Conservation (phyloP, 106 monocot genomes). For the Dioscorea dumetorum region DNA sequence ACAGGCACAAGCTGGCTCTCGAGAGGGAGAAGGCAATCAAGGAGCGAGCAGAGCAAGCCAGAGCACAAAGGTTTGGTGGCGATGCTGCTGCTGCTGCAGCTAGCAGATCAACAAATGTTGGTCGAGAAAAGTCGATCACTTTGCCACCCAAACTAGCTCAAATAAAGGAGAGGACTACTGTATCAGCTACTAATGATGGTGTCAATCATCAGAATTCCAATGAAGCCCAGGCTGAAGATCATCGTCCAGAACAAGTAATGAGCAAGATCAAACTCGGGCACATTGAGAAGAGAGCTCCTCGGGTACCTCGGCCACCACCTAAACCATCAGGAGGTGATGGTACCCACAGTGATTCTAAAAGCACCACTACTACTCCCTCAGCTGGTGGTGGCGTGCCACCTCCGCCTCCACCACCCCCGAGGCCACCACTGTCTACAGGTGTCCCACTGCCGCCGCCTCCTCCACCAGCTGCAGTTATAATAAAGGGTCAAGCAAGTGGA, state of each 20-base stretch:
- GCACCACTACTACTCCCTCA: background rate
- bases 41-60: constrained; percentile 78
- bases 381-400: constrained; percentile 7
- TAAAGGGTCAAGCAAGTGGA: constrained; percentile 31
- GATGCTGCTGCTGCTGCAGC: constrained; percentile 16
- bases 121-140: constrained; percentile 19
- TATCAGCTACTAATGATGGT: background rate
- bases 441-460: constrained; percentile 32
- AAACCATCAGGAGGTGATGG: constrained; percentile 13
- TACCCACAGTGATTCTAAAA: constrained; percentile 8
- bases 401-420: constrained; percentile 31
- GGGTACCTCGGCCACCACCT: constrained; percentile 77
- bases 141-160: constrained; percentile 69
- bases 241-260: constrained; percentile 18
- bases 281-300: constrained; percentile 79
- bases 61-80: constrained; percentile 60
- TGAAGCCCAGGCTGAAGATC: constrained; percentile 8
- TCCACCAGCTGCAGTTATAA: constrained; percentile 52
- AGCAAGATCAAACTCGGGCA: constrained; percentile 81
- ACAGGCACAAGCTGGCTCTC: constrained; percentile 82
- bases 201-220: constrained; percentile 25
- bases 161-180: constrained; percentile 54
- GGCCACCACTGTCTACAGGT: constrained; percentile 32
- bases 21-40: constrained; percentile 88
- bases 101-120: constrained; percentile 13